Conservation (phyloP, 169 alveolate species). For the Eimeria acervulina region DNA sequence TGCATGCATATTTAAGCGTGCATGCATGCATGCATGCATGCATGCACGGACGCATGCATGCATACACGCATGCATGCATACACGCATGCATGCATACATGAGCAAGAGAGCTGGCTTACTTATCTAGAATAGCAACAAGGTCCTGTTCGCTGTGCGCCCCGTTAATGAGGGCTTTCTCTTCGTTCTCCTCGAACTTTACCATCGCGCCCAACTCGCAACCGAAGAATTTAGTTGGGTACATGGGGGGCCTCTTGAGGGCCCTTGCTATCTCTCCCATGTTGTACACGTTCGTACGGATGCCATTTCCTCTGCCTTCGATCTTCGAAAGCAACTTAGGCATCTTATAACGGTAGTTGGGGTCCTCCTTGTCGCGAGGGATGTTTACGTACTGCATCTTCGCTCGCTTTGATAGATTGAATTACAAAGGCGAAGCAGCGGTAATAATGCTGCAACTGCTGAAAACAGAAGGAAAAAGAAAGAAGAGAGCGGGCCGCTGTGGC, state of each 20-base stretch:
- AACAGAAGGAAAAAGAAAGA: not conserved
- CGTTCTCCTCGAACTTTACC: slow-evolving; percentile 97
- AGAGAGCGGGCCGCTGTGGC: not conserved
- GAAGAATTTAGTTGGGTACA: slow-evolving; percentile 96
- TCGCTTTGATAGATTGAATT: not conserved
- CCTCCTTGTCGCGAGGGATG: slow-evolving; percentile 81
- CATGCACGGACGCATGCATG: too few species aligned
- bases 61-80: not conserved
- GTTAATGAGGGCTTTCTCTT: slow-evolving; percentile 97
- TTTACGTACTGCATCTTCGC: slow-evolving; percentile 38
- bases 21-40: too few species aligned
- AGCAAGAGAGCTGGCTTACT: slow-evolving; percentile 77
- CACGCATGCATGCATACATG: not conserved
- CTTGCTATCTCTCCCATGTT: slow-evolving; percentile 99
- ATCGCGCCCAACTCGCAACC: slow-evolving; percentile 98
- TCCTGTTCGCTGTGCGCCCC: slow-evolving; percentile 97
- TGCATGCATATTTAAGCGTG: not conserved
- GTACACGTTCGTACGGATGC: slow-evolving; percentile 97
- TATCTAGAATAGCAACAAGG: slow-evolving; percentile 96
- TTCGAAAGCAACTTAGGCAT: slow-evolving; percentile 87
- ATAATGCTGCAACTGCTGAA: not conserved
- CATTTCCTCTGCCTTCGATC: slow-evolving; percentile 88
- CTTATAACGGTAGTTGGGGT: slow-evolving; percentile 87
- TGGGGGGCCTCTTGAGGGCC: slow-evolving; percentile 94
- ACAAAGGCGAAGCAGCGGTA: not conserved